Conservation (phyloP, 1,284 basidiomycete genomes). For the Porodaedalea pini region DNA sequence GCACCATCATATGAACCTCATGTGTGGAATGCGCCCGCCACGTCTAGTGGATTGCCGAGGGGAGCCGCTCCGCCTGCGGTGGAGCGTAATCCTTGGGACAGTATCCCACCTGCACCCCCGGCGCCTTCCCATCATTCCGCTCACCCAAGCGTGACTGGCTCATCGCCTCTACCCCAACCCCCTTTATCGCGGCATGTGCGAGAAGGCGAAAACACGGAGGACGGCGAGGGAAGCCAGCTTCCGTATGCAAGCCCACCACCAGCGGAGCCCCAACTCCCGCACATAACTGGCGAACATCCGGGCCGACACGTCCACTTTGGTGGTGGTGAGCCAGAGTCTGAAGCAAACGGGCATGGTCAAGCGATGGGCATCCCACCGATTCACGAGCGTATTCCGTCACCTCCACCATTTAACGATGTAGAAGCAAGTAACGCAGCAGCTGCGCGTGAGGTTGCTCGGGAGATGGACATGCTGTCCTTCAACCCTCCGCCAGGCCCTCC, state of each 20-base stretch:
- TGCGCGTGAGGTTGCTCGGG: constrained; percentile 61
- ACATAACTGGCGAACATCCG: not conserved
- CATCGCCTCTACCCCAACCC: not conserved
- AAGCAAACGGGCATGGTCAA: not conserved
- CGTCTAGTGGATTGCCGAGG: constrained; percentile 11
- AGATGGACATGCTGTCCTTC: constrained; percentile 55
- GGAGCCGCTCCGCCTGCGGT: constrained; percentile 17
- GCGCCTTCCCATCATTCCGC: not conserved
- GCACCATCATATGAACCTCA: constrained; percentile 16
- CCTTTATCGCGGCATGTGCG: not conserved
- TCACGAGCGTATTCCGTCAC: constrained; percentile 29
- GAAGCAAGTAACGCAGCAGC: constrained; percentile 55
- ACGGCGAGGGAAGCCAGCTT: constrained; percentile 16
- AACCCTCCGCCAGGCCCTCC: constrained; percentile 33
- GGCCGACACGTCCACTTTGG: constrained; percentile 10
- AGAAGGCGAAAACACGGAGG: not conserved
- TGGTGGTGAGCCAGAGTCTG: not conserved
- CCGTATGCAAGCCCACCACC: constrained; percentile 16
- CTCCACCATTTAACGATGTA: constrained; percentile 34
- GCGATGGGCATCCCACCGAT: not conserved
- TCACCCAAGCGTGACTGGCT: not conserved
- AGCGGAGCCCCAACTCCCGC: not conserved
- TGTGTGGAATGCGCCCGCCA: not conserved
- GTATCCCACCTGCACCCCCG: not conserved
- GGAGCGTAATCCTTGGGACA: constrained; percentile 18